Evolutionary conservation across 2,329 filamentous ascomycete genomes (phyloP).

Genomic region (Curvularia hawaiiensis): DNA sequence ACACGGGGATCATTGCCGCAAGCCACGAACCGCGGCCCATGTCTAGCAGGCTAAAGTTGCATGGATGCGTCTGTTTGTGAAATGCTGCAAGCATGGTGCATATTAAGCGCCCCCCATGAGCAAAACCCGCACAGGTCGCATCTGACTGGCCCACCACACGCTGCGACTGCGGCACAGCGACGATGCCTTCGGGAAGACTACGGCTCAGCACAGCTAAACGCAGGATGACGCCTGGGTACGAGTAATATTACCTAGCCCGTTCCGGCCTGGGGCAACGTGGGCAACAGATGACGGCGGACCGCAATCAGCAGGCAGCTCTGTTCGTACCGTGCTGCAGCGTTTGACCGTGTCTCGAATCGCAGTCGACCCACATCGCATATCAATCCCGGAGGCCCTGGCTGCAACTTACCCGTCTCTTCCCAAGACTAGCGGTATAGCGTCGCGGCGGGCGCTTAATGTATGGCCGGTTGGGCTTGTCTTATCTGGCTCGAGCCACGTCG

Average conservation of each 20-base stretch:
- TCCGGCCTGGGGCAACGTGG: slow-evolving; percentile 7
- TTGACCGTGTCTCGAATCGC: slow-evolving; percentile 21
- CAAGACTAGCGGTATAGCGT: slow-evolving; percentile 23
- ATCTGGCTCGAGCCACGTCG: slow-evolving; percentile 26
- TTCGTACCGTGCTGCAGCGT: slow-evolving; percentile 16
- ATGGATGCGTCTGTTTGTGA: slow-evolving; percentile 23
- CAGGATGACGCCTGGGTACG: slow-evolving; percentile 24
- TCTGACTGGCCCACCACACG: slow-evolving; percentile 30
- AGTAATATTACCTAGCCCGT: slow-evolving; percentile 28
- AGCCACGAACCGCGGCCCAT: slow-evolving; percentile 19
- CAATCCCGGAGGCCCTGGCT: slow-evolving; percentile 9
- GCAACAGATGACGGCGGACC: background rate
- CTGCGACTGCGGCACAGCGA: slow-evolving; percentile 31
- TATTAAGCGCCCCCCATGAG: slow-evolving; percentile 18
- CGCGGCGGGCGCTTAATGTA: slow-evolving; percentile 28
- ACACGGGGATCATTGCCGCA: slow-evolving; percentile 23
- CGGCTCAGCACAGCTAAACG: slow-evolving; percentile 31
- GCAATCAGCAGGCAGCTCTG: slow-evolving; percentile 20
- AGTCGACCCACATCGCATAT: slow-evolving; percentile 5
- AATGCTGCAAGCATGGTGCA: slow-evolving; percentile 16
- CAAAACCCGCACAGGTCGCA: slow-evolving; percentile 17
- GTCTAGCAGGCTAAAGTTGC: slow-evolving; percentile 16
- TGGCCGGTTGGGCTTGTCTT: slow-evolving; percentile 24
- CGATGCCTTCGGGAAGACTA: slow-evolving; percentile 21
- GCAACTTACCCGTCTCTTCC: slow-evolving; percentile 12